Evolutionary conservation across 1,284 basidiomycete species (phyloP), one percentile per base, ranked within the genome.

Genomic region (Papiliotrema flavescens): DNA sequence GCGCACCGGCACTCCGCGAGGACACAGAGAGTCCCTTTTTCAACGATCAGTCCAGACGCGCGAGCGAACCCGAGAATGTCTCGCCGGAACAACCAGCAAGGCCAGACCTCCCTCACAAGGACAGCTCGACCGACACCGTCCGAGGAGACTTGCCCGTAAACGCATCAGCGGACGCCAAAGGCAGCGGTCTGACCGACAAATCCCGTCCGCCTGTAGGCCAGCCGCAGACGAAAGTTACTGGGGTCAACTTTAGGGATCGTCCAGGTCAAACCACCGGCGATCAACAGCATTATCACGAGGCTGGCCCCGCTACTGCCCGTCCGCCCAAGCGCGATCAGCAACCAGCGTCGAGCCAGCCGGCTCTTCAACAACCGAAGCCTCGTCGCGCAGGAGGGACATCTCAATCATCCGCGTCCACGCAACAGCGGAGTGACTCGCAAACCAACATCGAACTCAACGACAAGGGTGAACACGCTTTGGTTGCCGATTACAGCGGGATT

Each of bases 401-500:
- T 15, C 24, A 19, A 14, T 34, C 45, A 3, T 23, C 40, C 37
- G 46, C 8, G 15, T 37, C 24, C 7, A 34, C 34, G 6, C 15
- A 11, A 11, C 20, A 39, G 19, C 39, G 34, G 24, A 49, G 47
- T 11, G 55, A 53, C 7, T 59, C 58, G 2, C 42, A 43, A 9
- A 56, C 57, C 13, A 48, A 46, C 20, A 19, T 64, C n/a, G 65
- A 65, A 23, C 24, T 61, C 3, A 64, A 70, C 54, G 67, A 70
- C 1, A 47, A 57, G 14, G 66, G 67, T 3, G 47, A 62, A 5
- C 51, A 47, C 14, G 44, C 59, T 4, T 46, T 73, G 17, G 52
- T 70, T 36, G 54, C 63, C 28, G 67, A 71, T 49, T 63, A 70
- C 26, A 55, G 64, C 24, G 65, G 65, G 14, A 73, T 73, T 45